phyloP scores from a whole-genome alignment of 2,329 filamentous ascomycete genomes.

The Metarhizium guizhouense region DNA sequence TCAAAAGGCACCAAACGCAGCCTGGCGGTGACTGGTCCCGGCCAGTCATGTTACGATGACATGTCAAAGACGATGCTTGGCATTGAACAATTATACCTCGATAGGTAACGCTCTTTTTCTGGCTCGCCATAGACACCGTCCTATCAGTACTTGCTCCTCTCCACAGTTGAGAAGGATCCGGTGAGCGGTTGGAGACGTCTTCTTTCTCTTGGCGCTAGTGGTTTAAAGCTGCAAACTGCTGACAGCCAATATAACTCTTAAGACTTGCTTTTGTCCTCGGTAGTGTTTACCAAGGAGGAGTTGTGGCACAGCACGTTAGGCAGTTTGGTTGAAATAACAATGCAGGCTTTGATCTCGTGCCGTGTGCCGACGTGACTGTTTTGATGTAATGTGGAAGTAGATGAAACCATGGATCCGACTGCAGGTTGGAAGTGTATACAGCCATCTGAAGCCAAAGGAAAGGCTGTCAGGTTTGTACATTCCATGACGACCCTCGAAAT shows the following conservation, averaged over 20 bases:
- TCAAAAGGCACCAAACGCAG: not conserved
- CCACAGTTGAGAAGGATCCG: not conserved
- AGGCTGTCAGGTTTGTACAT: not conserved
- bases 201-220: not conserved
- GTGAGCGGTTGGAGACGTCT: not conserved
- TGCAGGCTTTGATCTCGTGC: conserved; percentile 4
- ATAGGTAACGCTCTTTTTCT: not conserved
- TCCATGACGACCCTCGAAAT: not conserved
- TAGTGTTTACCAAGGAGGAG: not conserved
- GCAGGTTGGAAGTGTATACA: not conserved
- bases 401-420: not conserved
- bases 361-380: conserved; percentile 6
- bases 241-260: not conserved
- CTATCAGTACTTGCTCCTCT: not conserved
- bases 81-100: conserved; percentile 1
- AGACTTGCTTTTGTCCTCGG: not conserved
- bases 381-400: not conserved
- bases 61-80: not conserved
- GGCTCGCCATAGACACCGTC: not conserved
- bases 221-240: not conserved
- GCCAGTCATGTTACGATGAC: not conserved
- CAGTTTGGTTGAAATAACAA: conserved; percentile 6
- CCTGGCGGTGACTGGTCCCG: conserved; percentile 3
- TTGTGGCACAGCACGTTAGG: conserved; percentile 2
- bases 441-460: not conserved